Conservation (phyloP, 192 early-diverging fungal species). For the Coemansia sp. region DNA sequence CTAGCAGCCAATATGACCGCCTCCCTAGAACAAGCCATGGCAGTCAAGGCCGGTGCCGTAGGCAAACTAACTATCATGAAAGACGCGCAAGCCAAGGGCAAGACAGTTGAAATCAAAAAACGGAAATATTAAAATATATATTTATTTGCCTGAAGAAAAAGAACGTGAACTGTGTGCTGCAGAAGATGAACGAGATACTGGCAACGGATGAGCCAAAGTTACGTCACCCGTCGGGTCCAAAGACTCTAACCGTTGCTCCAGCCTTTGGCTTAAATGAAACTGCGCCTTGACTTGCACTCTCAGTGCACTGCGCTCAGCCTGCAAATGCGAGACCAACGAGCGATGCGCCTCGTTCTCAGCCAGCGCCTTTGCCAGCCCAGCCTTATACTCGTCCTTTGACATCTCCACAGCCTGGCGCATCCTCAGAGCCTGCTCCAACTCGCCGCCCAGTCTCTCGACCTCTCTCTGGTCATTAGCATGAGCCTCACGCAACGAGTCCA, state of each 20-base stretch:
- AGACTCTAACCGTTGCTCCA: slow-evolving; percentile 44
- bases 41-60: slow-evolving; percentile 63
- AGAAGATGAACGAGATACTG: slow-evolving; percentile 27
- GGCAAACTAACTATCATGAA: slow-evolving; percentile 75
- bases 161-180: slow-evolving; percentile 44
- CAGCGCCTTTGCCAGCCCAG: slow-evolving; percentile 36
- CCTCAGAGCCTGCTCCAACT: slow-evolving; percentile 25
- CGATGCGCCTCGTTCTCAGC: slow-evolving; percentile 35
- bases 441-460: slow-evolving; percentile 14
- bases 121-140: slow-evolving; percentile 45
- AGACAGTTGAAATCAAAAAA: slow-evolving; percentile 47
- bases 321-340: slow-evolving; percentile 29
- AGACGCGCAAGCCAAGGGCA: slow-evolving; percentile 54
- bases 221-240: slow-evolving; percentile 20
- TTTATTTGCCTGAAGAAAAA: slow-evolving; percentile 7
- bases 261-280: slow-evolving; percentile 48
- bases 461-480: slow-evolving; percentile 18
- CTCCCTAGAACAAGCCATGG: slow-evolving; percentile 57
- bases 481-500: slow-evolving; percentile 24
- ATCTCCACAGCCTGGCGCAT: slow-evolving; percentile 41
- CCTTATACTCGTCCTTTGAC: slow-evolving; percentile 55
- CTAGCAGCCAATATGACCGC: slow-evolving; percentile 40
- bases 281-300: slow-evolving; percentile 48
- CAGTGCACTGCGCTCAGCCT: slow-evolving; percentile 42
- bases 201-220: neutral